Conservation (phyloP, 306 rosid genomes). For the Herpetospermum pedunculosum region DNA sequence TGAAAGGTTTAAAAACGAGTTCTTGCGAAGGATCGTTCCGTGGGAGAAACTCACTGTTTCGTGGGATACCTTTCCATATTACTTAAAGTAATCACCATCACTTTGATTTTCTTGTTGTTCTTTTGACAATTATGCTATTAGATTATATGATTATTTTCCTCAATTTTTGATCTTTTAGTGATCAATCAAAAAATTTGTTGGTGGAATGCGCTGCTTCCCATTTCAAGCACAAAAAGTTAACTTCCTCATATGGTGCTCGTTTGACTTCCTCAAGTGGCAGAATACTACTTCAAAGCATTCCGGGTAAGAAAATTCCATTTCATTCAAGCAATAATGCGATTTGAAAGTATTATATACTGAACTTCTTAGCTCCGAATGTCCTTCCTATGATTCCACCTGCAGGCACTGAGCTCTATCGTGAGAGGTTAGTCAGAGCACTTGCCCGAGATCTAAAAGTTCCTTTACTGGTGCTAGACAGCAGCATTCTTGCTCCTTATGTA, state of each 20-base stretch:
- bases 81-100: conserved; percentile 47
- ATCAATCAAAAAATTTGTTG: conserved; percentile 63
- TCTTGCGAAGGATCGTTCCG: conserved; percentile 71
- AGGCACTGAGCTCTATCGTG: conserved; percentile 96
- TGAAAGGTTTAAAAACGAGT: conserved; percentile 76
- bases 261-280: conserved; percentile 85
- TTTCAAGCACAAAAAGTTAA: conserved; percentile 45
- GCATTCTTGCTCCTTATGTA: conserved; percentile 84
- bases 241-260: conserved; percentile 58
- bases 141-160: neutral
- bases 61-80: conserved; percentile 88
- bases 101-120: conserved; percentile 9
- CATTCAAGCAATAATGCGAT: neutral
- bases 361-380: neutral
- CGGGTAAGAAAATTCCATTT: conserved; percentile 40
- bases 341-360: neutral
- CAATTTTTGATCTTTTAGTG: conserved; percentile 43
- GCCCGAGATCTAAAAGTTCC: conserved; percentile 82
- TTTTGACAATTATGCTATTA: neutral
- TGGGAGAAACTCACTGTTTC: conserved; percentile 89
- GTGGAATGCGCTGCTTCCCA: conserved; percentile 84
- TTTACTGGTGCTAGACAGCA: conserved; percentile 77
- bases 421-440: conserved; percentile 85
- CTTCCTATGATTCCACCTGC: conserved; percentile 15
- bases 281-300: conserved; percentile 81